Evolutionary conservation across 2,329 filamentous ascomycete genomes (phyloP).

Genomic region (Pseudocercospora vitis): DNA sequence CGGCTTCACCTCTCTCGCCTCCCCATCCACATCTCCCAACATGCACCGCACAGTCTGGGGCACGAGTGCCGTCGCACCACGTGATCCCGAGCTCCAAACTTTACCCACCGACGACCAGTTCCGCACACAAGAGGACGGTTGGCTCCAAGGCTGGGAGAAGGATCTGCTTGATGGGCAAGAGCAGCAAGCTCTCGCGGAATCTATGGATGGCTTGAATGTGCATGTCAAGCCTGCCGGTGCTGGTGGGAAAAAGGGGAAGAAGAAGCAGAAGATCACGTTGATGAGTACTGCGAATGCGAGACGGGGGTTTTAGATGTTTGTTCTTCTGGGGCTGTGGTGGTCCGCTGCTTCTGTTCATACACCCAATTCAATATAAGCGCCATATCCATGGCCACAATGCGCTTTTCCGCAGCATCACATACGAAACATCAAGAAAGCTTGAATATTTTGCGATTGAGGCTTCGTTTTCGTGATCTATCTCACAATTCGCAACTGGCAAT

Average conservation of each 20-base stretch:
- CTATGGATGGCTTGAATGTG: constrained; percentile 22
- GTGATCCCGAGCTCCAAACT: constrained; percentile 49
- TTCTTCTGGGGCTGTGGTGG: background rate
- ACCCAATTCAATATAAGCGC: background rate
- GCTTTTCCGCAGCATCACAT: background rate
- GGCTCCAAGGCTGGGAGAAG: constrained; percentile 81
- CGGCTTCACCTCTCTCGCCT: constrained; percentile 68
- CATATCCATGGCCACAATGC: background rate
- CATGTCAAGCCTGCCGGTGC: constrained; percentile 50
- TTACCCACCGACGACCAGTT: constrained; percentile 41
- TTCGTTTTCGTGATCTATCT: no score
- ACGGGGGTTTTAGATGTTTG: constrained; percentile 10
- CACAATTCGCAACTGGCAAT: no score
- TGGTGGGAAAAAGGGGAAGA: constrained; percentile 59
- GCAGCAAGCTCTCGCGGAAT: constrained; percentile 28
- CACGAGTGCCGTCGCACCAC: constrained; percentile 66
- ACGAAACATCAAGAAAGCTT: no score
- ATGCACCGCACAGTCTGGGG: constrained; percentile 85
- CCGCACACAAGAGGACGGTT: constrained; percentile 68
- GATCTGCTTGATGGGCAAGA: constrained; percentile 69
- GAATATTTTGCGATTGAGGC: no score
- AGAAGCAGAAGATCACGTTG: constrained; percentile 66
- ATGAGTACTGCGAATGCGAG: constrained; percentile 59
- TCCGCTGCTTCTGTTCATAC: background rate
- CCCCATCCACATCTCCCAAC: constrained; percentile 77